phyloP scores from a whole-genome alignment of 179 eudicot species.

The Silene vulgaris region DNA sequence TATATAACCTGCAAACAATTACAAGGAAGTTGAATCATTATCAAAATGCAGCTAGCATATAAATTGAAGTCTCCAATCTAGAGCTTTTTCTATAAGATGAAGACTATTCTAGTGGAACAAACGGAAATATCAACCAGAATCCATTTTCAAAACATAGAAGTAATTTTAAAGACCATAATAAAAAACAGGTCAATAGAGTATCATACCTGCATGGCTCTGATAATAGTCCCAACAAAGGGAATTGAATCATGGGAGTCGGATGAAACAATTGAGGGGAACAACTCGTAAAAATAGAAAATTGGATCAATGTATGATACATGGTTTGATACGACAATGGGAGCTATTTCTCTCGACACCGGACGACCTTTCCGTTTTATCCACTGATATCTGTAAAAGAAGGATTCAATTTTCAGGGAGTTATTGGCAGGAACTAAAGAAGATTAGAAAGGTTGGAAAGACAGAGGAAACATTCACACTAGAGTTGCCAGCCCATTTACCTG shows the following conservation, averaged over 20 bases:
- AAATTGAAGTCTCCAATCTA: neutral
- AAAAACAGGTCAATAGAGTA: neutral
- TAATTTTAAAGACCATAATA: neutral
- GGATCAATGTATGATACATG: constrained; percentile 96
- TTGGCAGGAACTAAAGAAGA: neutral
- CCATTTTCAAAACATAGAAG: neutral
- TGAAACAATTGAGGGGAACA: constrained; percentile 81
- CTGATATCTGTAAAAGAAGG: constrained; percentile 56
- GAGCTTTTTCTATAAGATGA: neutral
- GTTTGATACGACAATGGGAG: constrained; percentile 91
- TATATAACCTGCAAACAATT: constrained; percentile 64
- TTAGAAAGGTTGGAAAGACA: neutral
- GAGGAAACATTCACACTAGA: too few relatives aligned
- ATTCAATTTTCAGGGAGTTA: neutral
- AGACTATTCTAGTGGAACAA: neutral
- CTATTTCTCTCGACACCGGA: constrained; percentile 77
- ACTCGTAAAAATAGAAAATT: constrained; percentile 86
- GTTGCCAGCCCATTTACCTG: too few relatives aligned
- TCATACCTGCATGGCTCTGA: constrained; percentile 97
- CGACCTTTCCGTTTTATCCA: constrained; percentile 86
- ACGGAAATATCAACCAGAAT: neutral
- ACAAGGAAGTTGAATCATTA: constrained; percentile 16
- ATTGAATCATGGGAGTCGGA: constrained; percentile 91
- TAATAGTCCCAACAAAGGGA: constrained; percentile 87
- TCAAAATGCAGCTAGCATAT: constrained; percentile 2